Conservation (phyloP, 768 basidiomycete genomes). For the Naganishia randhawae region DNA sequence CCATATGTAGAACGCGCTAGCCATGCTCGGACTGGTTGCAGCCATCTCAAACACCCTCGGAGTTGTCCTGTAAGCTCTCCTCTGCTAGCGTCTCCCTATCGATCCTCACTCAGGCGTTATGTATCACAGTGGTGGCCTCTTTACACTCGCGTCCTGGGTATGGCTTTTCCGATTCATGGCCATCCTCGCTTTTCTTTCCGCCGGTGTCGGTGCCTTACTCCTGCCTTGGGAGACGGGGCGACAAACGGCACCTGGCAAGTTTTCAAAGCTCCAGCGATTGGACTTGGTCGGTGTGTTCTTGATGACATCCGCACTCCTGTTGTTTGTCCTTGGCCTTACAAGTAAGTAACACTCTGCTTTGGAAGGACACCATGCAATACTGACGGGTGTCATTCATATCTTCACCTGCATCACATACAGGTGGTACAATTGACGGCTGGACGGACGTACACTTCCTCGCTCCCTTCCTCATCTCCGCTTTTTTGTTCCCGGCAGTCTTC, state of each 20-base stretch:
- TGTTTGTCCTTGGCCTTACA: background rate
- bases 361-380: no score
- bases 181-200: background rate
- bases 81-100: conserved; percentile 1
- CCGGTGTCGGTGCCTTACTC: background rate
- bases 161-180: background rate
- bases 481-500: background rate
- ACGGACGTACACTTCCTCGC: background rate
- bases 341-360: no score
- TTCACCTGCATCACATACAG: background rate
- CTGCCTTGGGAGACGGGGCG: background rate
- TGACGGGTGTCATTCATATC: no score
- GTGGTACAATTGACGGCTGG: background rate
- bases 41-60: conserved; percentile 55
- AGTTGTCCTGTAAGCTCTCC: conserved; percentile 29
- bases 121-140: conserved; percentile 38
- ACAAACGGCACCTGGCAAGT: no score
- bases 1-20: conserved; percentile 54
- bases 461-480: background rate
- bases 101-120: conserved; percentile 48
- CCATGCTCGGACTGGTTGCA: conserved; percentile 55
- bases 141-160: background rate
- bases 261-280: background rate
- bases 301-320: background rate
- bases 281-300: background rate